Base-by-base conservation (phyloP, 257 asterid species). In the Lavandula angustifolia region DNA sequence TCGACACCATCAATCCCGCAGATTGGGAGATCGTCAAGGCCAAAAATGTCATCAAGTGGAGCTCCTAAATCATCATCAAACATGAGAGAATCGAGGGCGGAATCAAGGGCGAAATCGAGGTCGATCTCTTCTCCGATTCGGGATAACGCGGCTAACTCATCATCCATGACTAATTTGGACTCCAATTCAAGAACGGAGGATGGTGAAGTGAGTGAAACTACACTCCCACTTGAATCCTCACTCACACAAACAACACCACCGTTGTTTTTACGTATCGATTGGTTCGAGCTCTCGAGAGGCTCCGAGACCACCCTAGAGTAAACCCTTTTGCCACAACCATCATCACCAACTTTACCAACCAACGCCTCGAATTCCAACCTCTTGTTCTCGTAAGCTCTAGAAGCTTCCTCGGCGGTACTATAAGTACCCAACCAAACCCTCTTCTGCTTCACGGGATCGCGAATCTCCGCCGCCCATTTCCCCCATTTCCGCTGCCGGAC, bases 401-500 rank as follows among this genome's bases (percentile, higher is more conserved):
- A 78, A 1, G 98, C 96, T 16, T 85, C 96, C 63, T 82, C 95
- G 0, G 95, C 89, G 5, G 95, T 80, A 37, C 52, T 46, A 66
- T 73, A 85, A 14, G 98, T 92, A 5, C 98, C 98, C 76, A 92
- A 56, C 96, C 98, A 92, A 47, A 89, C 71, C 81, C 98, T 44
- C 67, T 70, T 92, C 0, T 81, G 87, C 76, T 72, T 50, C 29
- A 78, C 67, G 0, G 98, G 98, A 8, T 92, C 91, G 3, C 96
- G 95, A 34, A 92, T 92, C 54, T 92, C 98, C 0, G 98, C 96
- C 0, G 96, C 98, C 95, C 95, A 92, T 72, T 82, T 88, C 9
- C 98, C 98, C 96, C 96, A 92, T 80, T 89, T 87, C 2, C 98
- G 79, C 66, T 76, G 95, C 0, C 96, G 85, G 13, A 92, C 95